phyloP scores from a whole-genome alignment of 2,329 filamentous ascomycete genomes.

The Calonectria honghensis region DNA sequence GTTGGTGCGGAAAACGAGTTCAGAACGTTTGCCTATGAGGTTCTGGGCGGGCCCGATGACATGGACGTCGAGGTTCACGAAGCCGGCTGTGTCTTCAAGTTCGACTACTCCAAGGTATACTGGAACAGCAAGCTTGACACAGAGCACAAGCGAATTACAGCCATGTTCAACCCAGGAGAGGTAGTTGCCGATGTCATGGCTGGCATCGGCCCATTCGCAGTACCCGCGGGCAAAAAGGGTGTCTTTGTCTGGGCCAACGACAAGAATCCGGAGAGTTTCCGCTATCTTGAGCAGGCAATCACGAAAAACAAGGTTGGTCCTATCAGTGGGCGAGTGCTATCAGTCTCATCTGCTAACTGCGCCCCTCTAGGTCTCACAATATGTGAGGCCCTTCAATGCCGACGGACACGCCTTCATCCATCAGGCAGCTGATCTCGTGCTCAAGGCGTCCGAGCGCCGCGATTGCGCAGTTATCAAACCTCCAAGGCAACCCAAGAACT shows the following conservation, averaged over 20 bases:
- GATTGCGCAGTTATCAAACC: constrained; percentile 73
- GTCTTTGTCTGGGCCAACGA: constrained; percentile 98
- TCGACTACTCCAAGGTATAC: constrained; percentile 97
- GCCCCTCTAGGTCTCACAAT: constrained; percentile 72
- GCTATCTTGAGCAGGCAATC: constrained; percentile 81
- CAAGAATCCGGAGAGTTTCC: constrained; percentile 92
- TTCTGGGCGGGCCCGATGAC: constrained; percentile 87
- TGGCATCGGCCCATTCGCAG: constrained; percentile 94
- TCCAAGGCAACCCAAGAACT: constrained; percentile 62
- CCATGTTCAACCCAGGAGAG: constrained; percentile 86
- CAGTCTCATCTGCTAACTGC: constrained; percentile 37
- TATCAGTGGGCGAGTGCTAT: background rate
- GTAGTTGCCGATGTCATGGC: constrained; percentile 98
- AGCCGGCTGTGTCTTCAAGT: constrained; percentile 89
- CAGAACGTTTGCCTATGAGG: constrained; percentile 94
- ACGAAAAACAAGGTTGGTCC: constrained; percentile 83
- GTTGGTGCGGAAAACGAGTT: constrained; percentile 91
- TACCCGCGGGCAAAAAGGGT: constrained; percentile 91
- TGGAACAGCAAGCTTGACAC: constrained; percentile 96
- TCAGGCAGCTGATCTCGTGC: constrained; percentile 77
- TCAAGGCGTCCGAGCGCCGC: constrained; percentile 68
- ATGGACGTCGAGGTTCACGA: constrained; percentile 89
- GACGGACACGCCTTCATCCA: constrained; percentile 90
- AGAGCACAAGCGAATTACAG: constrained; percentile 88
- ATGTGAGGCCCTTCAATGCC: constrained; percentile 86